These are phyloP conservation scores for Oenanthe sinensis DNA, from an alignment of 129 eudicot genomes.

Conservation along the genomic window DNA sequence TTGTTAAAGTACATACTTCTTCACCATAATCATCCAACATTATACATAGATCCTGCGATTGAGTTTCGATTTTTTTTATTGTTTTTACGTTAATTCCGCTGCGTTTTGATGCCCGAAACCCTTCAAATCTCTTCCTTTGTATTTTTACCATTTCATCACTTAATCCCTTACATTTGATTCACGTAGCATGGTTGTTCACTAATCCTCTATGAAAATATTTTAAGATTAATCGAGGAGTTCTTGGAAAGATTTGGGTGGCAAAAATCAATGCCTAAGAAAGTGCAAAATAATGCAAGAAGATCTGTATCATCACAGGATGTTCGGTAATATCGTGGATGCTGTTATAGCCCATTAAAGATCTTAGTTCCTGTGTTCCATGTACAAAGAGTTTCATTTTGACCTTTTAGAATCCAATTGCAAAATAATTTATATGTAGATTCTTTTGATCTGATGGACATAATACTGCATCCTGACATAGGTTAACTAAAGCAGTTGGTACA, in stretches of 20 bases:
- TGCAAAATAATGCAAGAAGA: neutral
- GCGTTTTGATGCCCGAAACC: no score
- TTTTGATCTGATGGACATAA: neutral
- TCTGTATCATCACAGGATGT: neutral
- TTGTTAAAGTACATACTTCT: no score
- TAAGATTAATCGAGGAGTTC: slow-evolving; percentile 85
- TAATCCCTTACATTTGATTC: neutral
- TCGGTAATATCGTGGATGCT: neutral
- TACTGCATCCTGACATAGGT: neutral
- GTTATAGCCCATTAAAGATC: neutral
- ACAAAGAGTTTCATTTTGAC: neutral
- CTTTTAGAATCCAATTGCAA: neutral
- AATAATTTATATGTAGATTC: neutral
- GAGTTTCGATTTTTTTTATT: no score
- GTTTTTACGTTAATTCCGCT: no score
- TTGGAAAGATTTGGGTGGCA: slow-evolving; percentile 69
- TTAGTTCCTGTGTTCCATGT: neutral
- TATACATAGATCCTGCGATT: no score
- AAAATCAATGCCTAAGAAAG: slow-evolving; percentile 29
- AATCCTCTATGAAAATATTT: neutral
- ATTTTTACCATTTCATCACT: neutral
- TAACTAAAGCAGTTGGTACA: neutral
- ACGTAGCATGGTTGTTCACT: neutral
- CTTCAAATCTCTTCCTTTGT: no score
- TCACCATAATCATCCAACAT: no score